phyloP scores from a whole-genome alignment of 106 monocot species.

The Posidonia australis region DNA sequence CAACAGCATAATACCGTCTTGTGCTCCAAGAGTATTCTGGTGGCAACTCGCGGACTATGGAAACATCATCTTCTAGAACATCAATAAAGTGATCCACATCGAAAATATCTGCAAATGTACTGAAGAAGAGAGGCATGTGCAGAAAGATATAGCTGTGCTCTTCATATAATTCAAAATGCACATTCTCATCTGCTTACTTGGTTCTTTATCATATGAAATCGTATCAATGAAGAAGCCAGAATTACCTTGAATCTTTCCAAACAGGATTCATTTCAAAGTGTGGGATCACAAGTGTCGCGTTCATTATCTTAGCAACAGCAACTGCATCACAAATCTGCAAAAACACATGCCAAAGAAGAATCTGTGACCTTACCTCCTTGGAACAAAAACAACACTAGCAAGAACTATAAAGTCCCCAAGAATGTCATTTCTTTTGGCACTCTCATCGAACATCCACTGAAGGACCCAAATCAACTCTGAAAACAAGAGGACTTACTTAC shows the following conservation, averaged over 20 bases:
- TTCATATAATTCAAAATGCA: background rate
- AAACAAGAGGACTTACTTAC: constrained; percentile 27
- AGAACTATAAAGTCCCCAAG: too few species aligned
- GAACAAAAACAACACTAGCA: too few species aligned
- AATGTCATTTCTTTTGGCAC: too few species aligned
- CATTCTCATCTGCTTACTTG: background rate
- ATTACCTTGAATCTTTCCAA: constrained; percentile 85
- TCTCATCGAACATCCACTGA: too few species aligned
- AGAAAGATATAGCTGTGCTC: too few species aligned
- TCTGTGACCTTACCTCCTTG: too few species aligned
- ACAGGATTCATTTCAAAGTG: constrained; percentile 84
- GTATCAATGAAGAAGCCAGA: background rate
- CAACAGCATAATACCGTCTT: constrained; percentile 78
- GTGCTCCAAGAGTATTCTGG: constrained; percentile 90
- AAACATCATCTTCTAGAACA: constrained; percentile 59
- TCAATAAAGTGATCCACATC: constrained; percentile 82
- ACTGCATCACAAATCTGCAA: constrained; percentile 89
- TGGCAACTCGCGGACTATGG: constrained; percentile 50
- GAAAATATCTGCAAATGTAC: constrained; percentile 75
- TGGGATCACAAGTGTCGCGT: constrained; percentile 87
- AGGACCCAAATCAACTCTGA: background rate
- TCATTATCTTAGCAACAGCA: constrained; percentile 85
- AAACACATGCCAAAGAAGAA: too few species aligned
- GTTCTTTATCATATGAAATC: too few species aligned
- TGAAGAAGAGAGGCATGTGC: constrained; percentile 26